Conservation (phyloP, 2,329 filamentous ascomycete species). For the Xylariaceae sp. region DNA sequence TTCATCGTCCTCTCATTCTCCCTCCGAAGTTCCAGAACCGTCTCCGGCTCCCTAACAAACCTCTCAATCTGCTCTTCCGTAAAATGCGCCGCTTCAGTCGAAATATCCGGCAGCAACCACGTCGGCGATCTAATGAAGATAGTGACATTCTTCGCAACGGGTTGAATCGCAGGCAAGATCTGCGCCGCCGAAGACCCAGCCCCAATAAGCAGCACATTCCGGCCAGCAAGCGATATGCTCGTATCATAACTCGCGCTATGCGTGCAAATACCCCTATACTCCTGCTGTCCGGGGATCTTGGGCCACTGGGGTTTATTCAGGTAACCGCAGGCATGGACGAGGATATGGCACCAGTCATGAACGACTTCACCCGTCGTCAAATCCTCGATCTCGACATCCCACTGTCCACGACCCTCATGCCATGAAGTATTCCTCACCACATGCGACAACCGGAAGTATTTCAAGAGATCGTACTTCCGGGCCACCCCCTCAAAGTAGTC, state of each 20-base stretch:
- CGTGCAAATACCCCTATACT: constrained; percentile 12
- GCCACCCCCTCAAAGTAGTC: constrained; percentile 34
- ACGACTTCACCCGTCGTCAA: constrained; percentile 27
- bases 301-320: constrained; percentile 21
- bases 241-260: constrained; percentile 14
- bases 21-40: constrained; percentile 11
- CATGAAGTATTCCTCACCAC: constrained; percentile 33
- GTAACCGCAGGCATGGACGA: constrained; percentile 27
- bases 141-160: constrained; percentile 39
- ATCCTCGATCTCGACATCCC: constrained; percentile 32
- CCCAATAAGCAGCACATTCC: too few relatives aligned
- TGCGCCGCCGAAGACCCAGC: constrained; percentile 25
- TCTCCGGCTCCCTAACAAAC: constrained; percentile 35
- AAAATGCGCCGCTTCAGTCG: constrained; percentile 40
- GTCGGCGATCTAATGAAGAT: constrained; percentile 47
- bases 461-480: too few relatives aligned
- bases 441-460: too few relatives aligned
- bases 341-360: constrained; percentile 41
- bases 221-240: too few relatives aligned
- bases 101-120: constrained; percentile 43
- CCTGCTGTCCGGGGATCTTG: constrained; percentile 11
- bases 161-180: constrained; percentile 42
- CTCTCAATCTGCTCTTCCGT: constrained; percentile 26
- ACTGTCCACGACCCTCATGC: constrained; percentile 33
- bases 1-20: constrained; percentile 20